These are phyloP conservation scores for Phalaenopsis hybrid DNA, from an alignment of 116 monocot genomes.

Conservation along the genomic window DNA sequence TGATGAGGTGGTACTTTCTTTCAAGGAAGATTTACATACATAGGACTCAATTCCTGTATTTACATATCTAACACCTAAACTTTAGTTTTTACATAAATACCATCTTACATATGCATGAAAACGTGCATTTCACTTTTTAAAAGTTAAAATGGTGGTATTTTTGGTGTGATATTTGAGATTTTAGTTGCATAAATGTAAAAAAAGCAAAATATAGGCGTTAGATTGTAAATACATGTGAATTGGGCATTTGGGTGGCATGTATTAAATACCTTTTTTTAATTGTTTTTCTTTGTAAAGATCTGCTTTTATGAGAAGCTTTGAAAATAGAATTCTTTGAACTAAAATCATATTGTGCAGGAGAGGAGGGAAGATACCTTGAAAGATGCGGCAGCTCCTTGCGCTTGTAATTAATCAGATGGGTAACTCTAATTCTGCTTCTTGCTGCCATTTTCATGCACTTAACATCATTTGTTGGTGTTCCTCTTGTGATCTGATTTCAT, in stretches of 20 bases:
- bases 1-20: background rate
- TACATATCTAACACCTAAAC: too few species aligned
- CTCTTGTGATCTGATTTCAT: background rate
- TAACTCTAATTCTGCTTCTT: background rate
- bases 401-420: background rate
- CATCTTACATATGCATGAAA: too few species aligned
- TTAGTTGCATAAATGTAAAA: too few species aligned
- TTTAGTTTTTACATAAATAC: too few species aligned
- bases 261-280: background rate
- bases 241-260: too few species aligned
- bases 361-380: slow-evolving; percentile 6
- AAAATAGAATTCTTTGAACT: background rate
- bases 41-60: too few species aligned
- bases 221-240: too few species aligned
- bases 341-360: background rate
- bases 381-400: background rate
- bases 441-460: background rate
- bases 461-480: background rate
- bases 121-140: too few species aligned
- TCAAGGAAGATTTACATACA: too few species aligned
- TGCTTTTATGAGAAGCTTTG: background rate
- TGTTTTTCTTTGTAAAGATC: background rate
- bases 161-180: too few species aligned
- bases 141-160: too few species aligned
- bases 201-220: too few species aligned